Evolutionary conservation across 805 yeast species (phyloP).

Genomic region (Starmerella tilneyi): DNA sequence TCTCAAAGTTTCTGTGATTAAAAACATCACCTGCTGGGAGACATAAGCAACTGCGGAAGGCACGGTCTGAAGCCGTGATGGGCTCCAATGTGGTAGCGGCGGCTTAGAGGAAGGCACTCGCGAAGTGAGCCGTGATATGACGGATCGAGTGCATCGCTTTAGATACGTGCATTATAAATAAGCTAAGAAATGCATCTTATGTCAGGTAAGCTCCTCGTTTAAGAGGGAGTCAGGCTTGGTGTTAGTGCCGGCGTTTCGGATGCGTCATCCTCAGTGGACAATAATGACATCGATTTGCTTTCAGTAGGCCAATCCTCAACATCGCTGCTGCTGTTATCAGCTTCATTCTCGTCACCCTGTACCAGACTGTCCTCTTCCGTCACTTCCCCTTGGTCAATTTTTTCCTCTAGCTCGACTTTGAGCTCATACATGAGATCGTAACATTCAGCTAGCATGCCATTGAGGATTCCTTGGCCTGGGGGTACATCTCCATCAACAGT

Average conservation of each 20-base stretch:
- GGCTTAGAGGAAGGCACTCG: too few species aligned
- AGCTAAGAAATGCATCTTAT: too few species aligned
- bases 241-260: not conserved
- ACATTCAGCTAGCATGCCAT: conserved; percentile 83
- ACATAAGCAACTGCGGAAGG: too few species aligned
- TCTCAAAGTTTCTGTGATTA: too few species aligned
- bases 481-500: conserved; percentile 82
- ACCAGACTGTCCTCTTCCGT: conserved; percentile 17
- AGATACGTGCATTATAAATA: too few species aligned
- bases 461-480: conserved; percentile 95
- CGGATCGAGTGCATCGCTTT: too few species aligned
- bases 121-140: too few species aligned
- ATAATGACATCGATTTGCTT: not conserved
- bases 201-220: not conserved
- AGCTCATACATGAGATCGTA: conserved; percentile 88
- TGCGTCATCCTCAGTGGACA: not conserved
- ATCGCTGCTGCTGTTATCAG: too few species aligned
- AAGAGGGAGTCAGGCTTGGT: not conserved
- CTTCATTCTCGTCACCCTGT: conserved; percentile 17
- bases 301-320: not conserved
- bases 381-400: conserved; percentile 13
- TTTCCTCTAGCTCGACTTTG: conserved; percentile 37
- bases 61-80: too few species aligned
- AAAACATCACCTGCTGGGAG: too few species aligned
- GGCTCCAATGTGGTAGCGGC: too few species aligned